Percentiles rank a stretch among this genome's conserved stretches.
phyloP scores from a whole-genome alignment of 139 green algal genomes.

The Protoeuglena noctilucae region DNA sequence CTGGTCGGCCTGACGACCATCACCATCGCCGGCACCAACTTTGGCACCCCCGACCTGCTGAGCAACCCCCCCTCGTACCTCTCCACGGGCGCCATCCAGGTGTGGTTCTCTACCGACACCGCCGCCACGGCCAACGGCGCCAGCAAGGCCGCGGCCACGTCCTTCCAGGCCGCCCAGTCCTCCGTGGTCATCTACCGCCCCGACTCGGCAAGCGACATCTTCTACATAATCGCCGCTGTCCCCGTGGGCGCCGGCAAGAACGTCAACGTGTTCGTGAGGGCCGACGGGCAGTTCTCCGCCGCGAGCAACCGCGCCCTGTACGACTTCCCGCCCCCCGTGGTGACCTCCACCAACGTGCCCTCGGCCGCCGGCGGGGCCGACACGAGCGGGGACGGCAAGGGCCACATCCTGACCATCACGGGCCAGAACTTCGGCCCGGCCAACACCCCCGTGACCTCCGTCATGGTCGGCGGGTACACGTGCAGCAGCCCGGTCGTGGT shows the following conservation, averaged over 20 bases:
- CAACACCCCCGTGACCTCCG: neutral
- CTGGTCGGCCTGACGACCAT: slow-evolving; percentile 5
- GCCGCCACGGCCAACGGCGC: too few species aligned
- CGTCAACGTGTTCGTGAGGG: slow-evolving; percentile 5
- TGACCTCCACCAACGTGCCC: neutral
- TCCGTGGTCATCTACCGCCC: neutral
- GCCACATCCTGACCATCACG: slow-evolving; percentile 2
- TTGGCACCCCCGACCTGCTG: slow-evolving; percentile 8
- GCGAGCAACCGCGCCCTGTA: slow-evolving; percentile 2
- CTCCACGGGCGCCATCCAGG: neutral
- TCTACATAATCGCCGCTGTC: neutral
- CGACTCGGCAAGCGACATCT: neutral
- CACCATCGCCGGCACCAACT: slow-evolving; percentile 10
- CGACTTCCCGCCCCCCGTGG: slow-evolving; percentile 6
- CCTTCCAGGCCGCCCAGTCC: neutral
- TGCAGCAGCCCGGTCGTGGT: slow-evolving; percentile 1
- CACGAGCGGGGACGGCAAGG: too few species aligned
- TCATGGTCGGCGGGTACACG: slow-evolving; percentile 3
- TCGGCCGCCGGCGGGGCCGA: too few species aligned
- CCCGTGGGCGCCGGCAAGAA: slow-evolving; percentile 6
- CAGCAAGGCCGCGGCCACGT: neutral
- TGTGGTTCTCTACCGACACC: neutral
- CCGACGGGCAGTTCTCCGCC: neutral
- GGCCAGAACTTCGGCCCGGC: slow-evolving; percentile 12
- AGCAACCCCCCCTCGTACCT: slow-evolving; percentile 2